Conservation (phyloP, 1,284 basidiomycete genomes). For the Microbotryum lychnidis-dioicae region DNA sequence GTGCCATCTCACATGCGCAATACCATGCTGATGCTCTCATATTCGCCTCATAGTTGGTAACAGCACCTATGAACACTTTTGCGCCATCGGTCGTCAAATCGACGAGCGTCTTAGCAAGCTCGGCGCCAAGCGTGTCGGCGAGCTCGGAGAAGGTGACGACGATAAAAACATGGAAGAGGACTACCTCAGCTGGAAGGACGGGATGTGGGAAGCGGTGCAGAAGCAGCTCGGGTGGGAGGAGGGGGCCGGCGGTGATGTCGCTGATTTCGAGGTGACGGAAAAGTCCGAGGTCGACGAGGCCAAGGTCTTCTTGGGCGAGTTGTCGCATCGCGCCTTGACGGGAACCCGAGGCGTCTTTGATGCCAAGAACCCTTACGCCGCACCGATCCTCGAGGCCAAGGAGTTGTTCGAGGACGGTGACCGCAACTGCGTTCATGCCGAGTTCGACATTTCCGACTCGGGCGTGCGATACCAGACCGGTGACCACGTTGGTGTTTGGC, state of each 20-base stretch:
- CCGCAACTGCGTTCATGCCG: constrained; percentile 90
- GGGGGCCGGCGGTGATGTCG: constrained; percentile 87
- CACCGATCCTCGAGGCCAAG: constrained; percentile 65
- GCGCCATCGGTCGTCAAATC: constrained; percentile 72
- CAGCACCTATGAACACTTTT: constrained; percentile 76
- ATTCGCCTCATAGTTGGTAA: constrained; percentile 19
- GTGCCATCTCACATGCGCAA: background rate
- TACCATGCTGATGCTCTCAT: background rate
- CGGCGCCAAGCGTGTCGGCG: constrained; percentile 79
- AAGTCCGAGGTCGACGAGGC: constrained; percentile 49
- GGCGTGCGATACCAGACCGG: constrained; percentile 98
- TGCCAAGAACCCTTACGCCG: constrained; percentile 91
- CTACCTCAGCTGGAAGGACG: constrained; percentile 98
- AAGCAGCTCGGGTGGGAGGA: constrained; percentile 79
- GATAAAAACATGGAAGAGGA: constrained; percentile 99
- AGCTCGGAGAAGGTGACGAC: constrained; percentile 92
- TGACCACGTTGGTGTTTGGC: constrained; percentile 97
- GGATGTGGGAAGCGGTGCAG: constrained; percentile 86
- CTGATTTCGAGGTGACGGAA: constrained; percentile 88
- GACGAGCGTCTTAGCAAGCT: constrained; percentile 67
- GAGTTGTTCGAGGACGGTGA: constrained; percentile 77
- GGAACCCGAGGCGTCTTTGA: constrained; percentile 89
- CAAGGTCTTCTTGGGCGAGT: constrained; percentile 80
- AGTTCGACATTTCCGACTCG: constrained; percentile 88
- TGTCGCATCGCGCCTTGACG: constrained; percentile 74